Evolutionary conservation across 805 yeast genomes (phyloP).

Genomic region (Hanseniaspora vineae): DNA sequence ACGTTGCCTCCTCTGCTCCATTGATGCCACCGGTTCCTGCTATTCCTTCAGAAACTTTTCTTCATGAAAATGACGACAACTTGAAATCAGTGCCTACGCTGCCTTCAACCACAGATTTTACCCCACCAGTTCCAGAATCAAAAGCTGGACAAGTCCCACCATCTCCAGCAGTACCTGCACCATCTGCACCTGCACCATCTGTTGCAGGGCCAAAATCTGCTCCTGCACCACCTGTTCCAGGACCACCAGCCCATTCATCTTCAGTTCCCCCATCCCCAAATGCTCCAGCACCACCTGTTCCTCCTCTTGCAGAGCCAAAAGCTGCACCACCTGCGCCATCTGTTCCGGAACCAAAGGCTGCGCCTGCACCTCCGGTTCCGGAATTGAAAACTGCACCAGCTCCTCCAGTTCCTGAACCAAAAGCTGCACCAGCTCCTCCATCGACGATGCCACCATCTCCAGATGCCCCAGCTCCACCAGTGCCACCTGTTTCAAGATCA

Average conservation of each 20-base stretch:
- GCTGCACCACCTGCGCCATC: too few relatives aligned
- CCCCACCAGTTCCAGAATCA: constrained; percentile 6
- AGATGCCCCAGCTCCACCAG: too few relatives aligned
- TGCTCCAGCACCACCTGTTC: constrained; percentile 6
- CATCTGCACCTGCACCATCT: constrained; percentile 4
- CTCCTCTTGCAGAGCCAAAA: too few relatives aligned
- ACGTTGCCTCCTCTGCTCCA: not conserved
- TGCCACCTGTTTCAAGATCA: too few relatives aligned
- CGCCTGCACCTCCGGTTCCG: constrained; percentile 5
- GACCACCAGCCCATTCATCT: too few relatives aligned
- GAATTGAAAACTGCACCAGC: too few relatives aligned
- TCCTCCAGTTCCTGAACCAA: constrained; percentile 3
- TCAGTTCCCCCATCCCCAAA: too few relatives aligned
- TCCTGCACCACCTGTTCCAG: constrained; percentile 8
- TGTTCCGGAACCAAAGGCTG: constrained; percentile 9
- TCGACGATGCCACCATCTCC: too few relatives aligned
- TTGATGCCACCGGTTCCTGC: not conserved
- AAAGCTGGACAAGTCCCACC: constrained; percentile 4
- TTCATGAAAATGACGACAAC: too few relatives aligned
- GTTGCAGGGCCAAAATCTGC: constrained; percentile 14
- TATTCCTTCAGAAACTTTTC: not conserved
- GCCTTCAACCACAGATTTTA: constrained; percentile 1
- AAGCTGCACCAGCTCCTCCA: too few relatives aligned
- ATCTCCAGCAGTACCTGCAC: constrained; percentile 7
- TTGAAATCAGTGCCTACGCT: too few relatives aligned